Evolutionary conservation across 1,284 basidiomycete genomes (phyloP), one percentile per base, ranked within the genome.

Genomic region (Neonothopanus nambi): DNA sequence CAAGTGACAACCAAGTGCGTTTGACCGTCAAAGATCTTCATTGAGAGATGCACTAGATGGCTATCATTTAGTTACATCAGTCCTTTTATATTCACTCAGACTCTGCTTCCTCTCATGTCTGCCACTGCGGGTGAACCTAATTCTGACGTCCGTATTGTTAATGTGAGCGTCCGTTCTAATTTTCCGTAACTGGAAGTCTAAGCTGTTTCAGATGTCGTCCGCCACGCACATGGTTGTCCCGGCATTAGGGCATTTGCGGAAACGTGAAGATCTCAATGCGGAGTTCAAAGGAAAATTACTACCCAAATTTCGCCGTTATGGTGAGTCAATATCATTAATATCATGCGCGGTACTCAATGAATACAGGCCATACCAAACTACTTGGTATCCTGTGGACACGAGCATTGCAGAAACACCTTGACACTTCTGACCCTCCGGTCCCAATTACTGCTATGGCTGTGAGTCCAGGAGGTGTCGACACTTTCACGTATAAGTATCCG

Each of bases 111-210:
- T 1, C 55, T 81, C n/a, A 60, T 83, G 39, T 70, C 67, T 36
- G 59, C 66, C 40, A 81, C 81, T 0, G 73, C 77, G 0, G 61
- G 71, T 17, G 60, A 71, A 49, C 65, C 70, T 2, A 64, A 65
- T 18, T 66, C 75, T 1, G 81, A 83, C 55, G 79, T 81, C 33
- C 77, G 81, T 9, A 67, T 83, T 12, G 68, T 82, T 8, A 71
- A 71, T 47, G 80, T 80, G 46, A 35, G 75, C n/a, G n/a, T n/a
- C n/a, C n/a, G n/a, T n/a, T n/a, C n/a, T n/a, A n/a, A n/a, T n/a
- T n/a, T n/a, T n/a, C n/a, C n/a, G n/a, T n/a, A n/a, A n/a, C n/a
- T n/a, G n/a, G n/a, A n/a, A 17, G 15, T 15, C 36, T 43, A 17
- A 44, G 20, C 11, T 12, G 47, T 45, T 43, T 2, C 18, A 60